phyloP scores from a whole-genome alignment of 495 filamentous ascomycete species.

The Penicillium soppii region DNA sequence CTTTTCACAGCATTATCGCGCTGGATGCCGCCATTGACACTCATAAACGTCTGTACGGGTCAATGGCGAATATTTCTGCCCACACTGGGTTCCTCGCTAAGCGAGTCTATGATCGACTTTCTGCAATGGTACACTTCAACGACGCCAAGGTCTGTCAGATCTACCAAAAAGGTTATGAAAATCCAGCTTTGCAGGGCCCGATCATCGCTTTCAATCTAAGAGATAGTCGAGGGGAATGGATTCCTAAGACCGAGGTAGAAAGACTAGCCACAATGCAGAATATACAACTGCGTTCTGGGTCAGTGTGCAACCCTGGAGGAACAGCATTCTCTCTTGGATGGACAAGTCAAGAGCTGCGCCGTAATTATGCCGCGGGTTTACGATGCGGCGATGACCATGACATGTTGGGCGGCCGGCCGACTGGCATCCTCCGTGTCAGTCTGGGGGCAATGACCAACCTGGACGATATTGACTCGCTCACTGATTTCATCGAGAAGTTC shows the following conservation, averaged over 20 bases:
- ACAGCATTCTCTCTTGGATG: constrained; percentile 69
- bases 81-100: constrained; percentile 68
- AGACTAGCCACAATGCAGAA: constrained; percentile 74
- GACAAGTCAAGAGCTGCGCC: constrained; percentile 72
- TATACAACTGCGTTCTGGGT: constrained; percentile 81
- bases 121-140: constrained; percentile 64
- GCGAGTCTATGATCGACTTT: constrained; percentile 57
- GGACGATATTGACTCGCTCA: constrained; percentile 66
- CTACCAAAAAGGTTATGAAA: constrained; percentile 56
- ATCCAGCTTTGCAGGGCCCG: constrained; percentile 62
- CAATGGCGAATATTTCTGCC: constrained; percentile 65
- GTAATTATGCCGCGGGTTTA: constrained; percentile 77
- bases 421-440: constrained; percentile 78
- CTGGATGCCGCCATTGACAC: constrained; percentile 69
- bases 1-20: constrained; percentile 85
- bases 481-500: constrained; percentile 74
- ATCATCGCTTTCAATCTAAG: constrained; percentile 81
- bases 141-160: constrained; percentile 62
- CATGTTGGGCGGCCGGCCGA: constrained; percentile 77
- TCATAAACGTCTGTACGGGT: constrained; percentile 67
- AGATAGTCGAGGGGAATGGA: constrained; percentile 65
- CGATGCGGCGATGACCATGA: constrained; percentile 80
- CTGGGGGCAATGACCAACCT: constrained; percentile 85
- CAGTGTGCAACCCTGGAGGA: constrained; percentile 89
- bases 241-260: constrained; percentile 81